Evolutionary conservation across 192 early-diverging fungal species (phyloP), one percentile per base, ranked within the genome.

Genomic region (Jimgerdemannia lactiflua): DNA sequence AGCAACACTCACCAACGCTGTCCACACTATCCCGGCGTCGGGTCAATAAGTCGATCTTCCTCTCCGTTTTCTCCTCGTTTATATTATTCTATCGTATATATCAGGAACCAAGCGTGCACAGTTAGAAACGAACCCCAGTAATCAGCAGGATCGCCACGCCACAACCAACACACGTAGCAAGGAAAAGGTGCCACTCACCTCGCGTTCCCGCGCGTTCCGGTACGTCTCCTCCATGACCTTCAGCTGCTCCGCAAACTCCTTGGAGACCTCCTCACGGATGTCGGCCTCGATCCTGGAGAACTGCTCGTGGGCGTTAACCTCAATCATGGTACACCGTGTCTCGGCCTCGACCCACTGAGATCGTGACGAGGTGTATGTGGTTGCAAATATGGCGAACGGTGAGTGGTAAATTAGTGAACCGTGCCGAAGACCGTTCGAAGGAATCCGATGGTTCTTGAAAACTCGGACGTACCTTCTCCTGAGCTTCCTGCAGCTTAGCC

Each of bases 291-390:
- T 82, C 40, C 64, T 68, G 0, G 84, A 67, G n/a, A 87, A 79
- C 74, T 89, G 87, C 6, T 83, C 81, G 17, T 88, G 84, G 39
- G 86, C 85, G 42, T 84, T 83, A 20, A 80, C 70, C 74, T 91
- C 89, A 40, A 91, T 82, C 20, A 77, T 74, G 14, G 86, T 73
- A 65, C 75, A 80, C n/a, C 83, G 84, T 63, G 87, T 82, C 77
- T 88, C 86, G 42, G 82, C 82, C 64, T 80, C 85, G 11, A 77
- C 74, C 78, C 82, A 85, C 77, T 87, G 73, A 18, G 44, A 41
- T 64, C 40, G 29, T 40, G 18, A 40, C 39, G 40, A 43, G 63
- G 67, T 43, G 40, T 42, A 18, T 43, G 17, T 39, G n/a, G 3
- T 43, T 29, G 29, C 29, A 29, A 29, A 29, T 29, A 29, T 29